A percentile compares a stretch with the other conserved stretches of the same genome.
Conservation (phyloP, 2,329 filamentous ascomycete genomes). For the Penicillium sp. region DNA sequence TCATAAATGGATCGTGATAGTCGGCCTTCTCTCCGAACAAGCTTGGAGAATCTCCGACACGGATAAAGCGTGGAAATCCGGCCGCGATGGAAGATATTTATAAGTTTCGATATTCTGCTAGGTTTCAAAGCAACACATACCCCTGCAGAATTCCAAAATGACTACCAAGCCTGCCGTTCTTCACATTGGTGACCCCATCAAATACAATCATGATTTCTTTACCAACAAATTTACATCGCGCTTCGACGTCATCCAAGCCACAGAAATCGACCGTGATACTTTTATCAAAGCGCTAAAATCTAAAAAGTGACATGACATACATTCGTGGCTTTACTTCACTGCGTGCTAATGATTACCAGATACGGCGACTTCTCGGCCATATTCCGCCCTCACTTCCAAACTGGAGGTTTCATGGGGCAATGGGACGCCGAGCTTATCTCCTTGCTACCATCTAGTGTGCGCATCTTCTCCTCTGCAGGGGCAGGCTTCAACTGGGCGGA, state of each 20-base stretch:
- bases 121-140: not conserved
- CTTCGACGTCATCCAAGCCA: slow-evolving; percentile 39
- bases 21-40: not conserved
- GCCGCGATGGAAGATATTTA: not conserved
- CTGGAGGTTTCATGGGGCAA: slow-evolving; percentile 65
- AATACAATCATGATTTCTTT: slow-evolving; percentile 46
- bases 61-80: not conserved
- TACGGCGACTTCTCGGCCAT: slow-evolving; percentile 44
- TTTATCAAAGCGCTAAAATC: slow-evolving; percentile 43
- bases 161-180: slow-evolving; percentile 36
- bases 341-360: slow-evolving; percentile 10
- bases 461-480: slow-evolving; percentile 65
- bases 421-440: slow-evolving; percentile 63
- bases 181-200: slow-evolving; percentile 47
- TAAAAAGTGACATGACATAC: slow-evolving; percentile 19
- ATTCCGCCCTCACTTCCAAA: slow-evolving; percentile 61
- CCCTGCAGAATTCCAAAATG: not conserved
- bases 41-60: not conserved
- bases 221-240: slow-evolving; percentile 30
- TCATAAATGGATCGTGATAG: not conserved
- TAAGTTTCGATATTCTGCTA: not conserved
- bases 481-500: slow-evolving; percentile 69
- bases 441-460: slow-evolving; percentile 56
- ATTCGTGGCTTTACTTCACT: not conserved
- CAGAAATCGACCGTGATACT: slow-evolving; percentile 38